Conservation (phyloP, 768 basidiomycete species). For the Hortiboletus flavorubellus region DNA sequence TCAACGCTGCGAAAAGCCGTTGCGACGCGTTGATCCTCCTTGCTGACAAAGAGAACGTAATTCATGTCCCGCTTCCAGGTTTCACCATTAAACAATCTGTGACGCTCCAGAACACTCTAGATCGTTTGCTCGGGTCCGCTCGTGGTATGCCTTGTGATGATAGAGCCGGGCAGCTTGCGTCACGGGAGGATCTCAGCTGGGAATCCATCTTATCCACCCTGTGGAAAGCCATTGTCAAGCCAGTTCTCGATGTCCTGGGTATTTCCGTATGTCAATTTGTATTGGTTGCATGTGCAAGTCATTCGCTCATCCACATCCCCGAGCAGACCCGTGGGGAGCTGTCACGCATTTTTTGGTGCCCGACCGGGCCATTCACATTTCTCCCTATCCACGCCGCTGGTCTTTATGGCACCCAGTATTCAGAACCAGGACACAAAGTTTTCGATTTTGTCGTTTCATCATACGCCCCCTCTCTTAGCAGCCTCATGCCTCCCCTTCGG, state of each 20-base stretch:
- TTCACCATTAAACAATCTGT: neutral
- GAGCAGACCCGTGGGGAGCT: neutral
- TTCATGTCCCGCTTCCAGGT: slow-evolving; percentile 5
- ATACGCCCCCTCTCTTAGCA: slow-evolving; percentile 1
- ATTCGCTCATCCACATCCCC: neutral
- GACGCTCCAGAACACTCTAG: neutral
- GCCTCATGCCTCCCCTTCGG: slow-evolving; percentile 1
- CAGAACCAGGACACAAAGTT: neutral
- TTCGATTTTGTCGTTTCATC: slow-evolving; percentile 1
- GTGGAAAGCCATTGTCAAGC: slow-evolving; percentile 11
- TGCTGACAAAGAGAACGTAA: neutral
- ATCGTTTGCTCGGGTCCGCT: neutral
- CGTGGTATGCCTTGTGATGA: neutral
- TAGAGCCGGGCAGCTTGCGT: neutral
- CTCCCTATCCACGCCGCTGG: slow-evolving; percentile 2
- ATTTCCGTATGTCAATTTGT: neutral
- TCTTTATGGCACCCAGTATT: neutral
- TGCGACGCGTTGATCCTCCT: slow-evolving; percentile 31
- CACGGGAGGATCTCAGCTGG: neutral
- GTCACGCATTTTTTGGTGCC: neutral
- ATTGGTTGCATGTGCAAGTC: neutral
- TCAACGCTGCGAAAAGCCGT: slow-evolving; percentile 7
- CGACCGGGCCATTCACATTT: neutral
- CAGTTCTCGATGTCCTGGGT: slow-evolving; percentile 1
- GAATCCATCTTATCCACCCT: slow-evolving; percentile 1